Conservation (phyloP, 192 early-diverging fungal genomes). For the Globomyces pollinis-pini region DNA sequence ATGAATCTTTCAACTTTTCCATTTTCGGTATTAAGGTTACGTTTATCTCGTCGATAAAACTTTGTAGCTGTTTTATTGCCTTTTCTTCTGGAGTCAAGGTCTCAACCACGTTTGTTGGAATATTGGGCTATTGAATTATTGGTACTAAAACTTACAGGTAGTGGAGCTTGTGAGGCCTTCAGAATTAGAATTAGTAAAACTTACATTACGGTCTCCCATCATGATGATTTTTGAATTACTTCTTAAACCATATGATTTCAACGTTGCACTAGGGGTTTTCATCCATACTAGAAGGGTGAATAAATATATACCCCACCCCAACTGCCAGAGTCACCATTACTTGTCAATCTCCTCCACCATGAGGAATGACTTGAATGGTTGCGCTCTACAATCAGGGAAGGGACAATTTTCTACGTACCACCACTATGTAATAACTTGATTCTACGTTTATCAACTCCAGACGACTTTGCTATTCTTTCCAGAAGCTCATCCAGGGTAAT, state of each 20-base stretch:
- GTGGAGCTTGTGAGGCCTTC: too few species aligned
- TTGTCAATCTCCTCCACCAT: slow-evolving; percentile 14
- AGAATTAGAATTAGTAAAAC: neutral
- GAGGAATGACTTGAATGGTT: slow-evolving; percentile 1
- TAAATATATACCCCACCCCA: neutral
- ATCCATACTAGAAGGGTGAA: slow-evolving; percentile 26
- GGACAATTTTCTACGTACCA: slow-evolving; percentile 39
- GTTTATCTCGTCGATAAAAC: neutral
- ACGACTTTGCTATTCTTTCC: slow-evolving; percentile 61
- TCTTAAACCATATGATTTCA: slow-evolving; percentile 57
- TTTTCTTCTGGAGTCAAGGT: neutral
- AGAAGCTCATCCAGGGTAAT: slow-evolving; percentile 67
- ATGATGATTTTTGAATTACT: slow-evolving; percentile 66
- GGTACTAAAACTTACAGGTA: too few species aligned
- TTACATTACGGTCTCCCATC: slow-evolving; percentile 58
- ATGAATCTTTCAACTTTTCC: neutral
- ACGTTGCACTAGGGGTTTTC: slow-evolving; percentile 24
- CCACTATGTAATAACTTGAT: slow-evolving; percentile 69
- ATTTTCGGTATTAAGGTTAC: neutral
- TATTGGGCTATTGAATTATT: too few species aligned
- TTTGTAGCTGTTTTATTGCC: neutral
- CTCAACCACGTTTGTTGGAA: too few species aligned
- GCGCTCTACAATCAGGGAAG: neutral
- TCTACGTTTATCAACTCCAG: slow-evolving; percentile 66
- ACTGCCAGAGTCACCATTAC: slow-evolving; percentile 11